A percentile compares a stretch with the other conserved stretches of the same genome.
These are phyloP conservation scores for Coemansia sp. DNA, from an alignment of 192 early-diverging fungal species.

Conservation along the genomic window DNA sequence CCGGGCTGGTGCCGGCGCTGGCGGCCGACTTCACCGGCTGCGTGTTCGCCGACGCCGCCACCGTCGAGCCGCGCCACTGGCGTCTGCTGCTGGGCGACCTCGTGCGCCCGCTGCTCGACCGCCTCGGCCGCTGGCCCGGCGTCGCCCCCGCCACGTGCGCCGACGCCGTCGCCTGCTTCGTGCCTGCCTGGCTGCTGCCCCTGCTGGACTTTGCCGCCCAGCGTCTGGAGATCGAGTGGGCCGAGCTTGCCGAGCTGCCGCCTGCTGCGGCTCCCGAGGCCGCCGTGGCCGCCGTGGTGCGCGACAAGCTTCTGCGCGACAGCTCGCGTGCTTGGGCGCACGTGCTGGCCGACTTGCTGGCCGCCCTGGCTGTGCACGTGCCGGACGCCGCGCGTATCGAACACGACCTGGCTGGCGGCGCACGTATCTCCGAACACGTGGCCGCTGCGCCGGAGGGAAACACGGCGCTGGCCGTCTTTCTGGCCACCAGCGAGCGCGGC, in stretches of 20 bases:
- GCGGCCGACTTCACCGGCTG: constrained; percentile 22
- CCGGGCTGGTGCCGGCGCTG: constrained; percentile 14
- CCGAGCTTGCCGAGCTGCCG: background rate
- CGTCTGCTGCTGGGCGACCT: constrained; percentile 24
- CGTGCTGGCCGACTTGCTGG: constrained; percentile 19
- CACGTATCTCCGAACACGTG: constrained; percentile 3
- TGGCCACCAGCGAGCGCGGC: background rate
- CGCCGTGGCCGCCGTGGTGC: constrained; percentile 30
- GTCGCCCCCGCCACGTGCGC: background rate
- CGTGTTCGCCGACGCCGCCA: constrained; percentile 31
- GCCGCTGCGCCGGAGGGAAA: background rate
- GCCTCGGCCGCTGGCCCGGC: constrained; percentile 41
- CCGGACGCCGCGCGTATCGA: constrained; percentile 38
- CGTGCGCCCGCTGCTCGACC: constrained; percentile 15
- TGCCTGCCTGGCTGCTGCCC: constrained; percentile 24
- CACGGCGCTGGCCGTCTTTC: constrained; percentile 5
- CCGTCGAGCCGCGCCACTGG: constrained; percentile 38
- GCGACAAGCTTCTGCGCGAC: constrained; percentile 33
- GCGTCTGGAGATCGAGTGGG: constrained; percentile 21
- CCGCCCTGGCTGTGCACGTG: constrained; percentile 6
- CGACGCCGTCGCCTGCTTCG: constrained; percentile 12
- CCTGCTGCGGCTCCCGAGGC: constrained; percentile 1
- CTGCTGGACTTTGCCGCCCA: constrained; percentile 26
- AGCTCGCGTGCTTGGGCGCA: constrained; percentile 45
- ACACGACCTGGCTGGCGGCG: constrained; percentile 23